Percentiles rank a stretch among this genome's conserved stretches.
These are phyloP conservation scores for Parsonsia alboflavescens DNA, from an alignment of 257 asterid genomes.

Conservation along the genomic window DNA sequence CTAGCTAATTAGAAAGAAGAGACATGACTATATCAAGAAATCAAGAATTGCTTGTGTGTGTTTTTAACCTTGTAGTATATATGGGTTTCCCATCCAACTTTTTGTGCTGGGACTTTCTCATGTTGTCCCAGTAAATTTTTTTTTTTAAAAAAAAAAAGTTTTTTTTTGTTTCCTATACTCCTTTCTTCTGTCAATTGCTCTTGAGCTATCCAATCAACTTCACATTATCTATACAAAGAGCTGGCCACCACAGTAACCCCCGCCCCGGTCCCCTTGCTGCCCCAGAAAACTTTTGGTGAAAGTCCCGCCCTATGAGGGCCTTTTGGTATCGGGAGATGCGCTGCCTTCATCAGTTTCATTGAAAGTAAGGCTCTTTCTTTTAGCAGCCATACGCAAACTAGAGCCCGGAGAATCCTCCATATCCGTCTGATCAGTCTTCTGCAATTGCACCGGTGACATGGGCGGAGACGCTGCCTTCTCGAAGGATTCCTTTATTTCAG, in stretches of 20 bases:
- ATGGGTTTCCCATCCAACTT: too few relatives aligned
- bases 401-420: slow-evolving; percentile 28
- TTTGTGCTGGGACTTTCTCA: too few relatives aligned
- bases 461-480: slow-evolving; percentile 34
- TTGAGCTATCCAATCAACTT: not conserved
- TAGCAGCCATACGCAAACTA: slow-evolving; percentile 17
- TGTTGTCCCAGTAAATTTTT: not conserved
- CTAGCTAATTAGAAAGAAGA: too few relatives aligned
- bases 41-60: slow-evolving; percentile 13
- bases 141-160: too few relatives aligned
- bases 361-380: slow-evolving; percentile 54
- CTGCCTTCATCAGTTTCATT: slow-evolving; percentile 18
- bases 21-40: slow-evolving; percentile 28
- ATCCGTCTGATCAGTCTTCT: slow-evolving; percentile 8
- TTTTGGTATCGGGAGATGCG: not conserved
- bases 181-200: not conserved
- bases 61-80: too few relatives aligned
- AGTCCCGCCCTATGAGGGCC: not conserved
- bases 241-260: not conserved
- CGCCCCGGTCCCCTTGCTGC: not conserved
- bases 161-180: not conserved
- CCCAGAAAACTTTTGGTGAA: not conserved
- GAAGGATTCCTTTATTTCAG: slow-evolving; percentile 21
- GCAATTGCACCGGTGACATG: slow-evolving; percentile 33
- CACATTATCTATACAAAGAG: not conserved